Base-by-base conservation (phyloP, 192 early-diverging fungal species). In the Coemansia sp. region DNA sequence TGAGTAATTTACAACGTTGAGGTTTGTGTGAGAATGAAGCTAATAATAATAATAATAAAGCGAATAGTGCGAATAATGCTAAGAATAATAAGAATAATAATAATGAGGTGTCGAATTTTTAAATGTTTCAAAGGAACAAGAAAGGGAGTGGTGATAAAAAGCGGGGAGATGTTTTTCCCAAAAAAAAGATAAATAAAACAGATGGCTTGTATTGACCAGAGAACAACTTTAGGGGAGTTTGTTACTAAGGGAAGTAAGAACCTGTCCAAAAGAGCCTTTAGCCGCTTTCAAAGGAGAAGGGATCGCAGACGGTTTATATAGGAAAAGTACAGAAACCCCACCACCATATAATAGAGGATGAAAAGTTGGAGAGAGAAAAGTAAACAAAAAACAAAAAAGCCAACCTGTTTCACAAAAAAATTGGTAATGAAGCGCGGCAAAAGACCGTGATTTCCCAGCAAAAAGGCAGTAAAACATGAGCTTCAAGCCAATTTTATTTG, bases 301-400 rank as follows among this genome's bases (percentile, higher is more conserved):
- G 46, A 16, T 18, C 15, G 18, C 16, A 15, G 47, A 16, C 18
- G 47, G 47, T 49, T 49, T 49, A 5, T 15, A 49, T 18, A 4
- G 47, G 18, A 16, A 4, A 49, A 49, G 6, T 49, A 49, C 47
- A 49, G 18, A 49, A 8, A 49, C 16, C 8, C 8, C 15, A 18
- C 13, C 47, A 18, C 47, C 47, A 49, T 26, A 3, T 26, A n/a
- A n/a, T 26, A 26, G 26, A 26, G 15, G 15, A 4, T 8, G 15
- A 18, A 49, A 12, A 48, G 46, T 15, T 48, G 47, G 47, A 18
- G 19, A 64, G 58, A 59, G 42, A 65, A 42, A 48, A 59, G 43
- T 58, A 62, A 62, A 64, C n/a, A 64, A 42, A 32, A 7, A 21
- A 40, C 39, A 42, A 41, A 37, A 32, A 59, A 48, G n/a, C n/a